phyloP scores from a whole-genome alignment of 345 rosid genomes.

The Streptanthus diversifolius region DNA sequence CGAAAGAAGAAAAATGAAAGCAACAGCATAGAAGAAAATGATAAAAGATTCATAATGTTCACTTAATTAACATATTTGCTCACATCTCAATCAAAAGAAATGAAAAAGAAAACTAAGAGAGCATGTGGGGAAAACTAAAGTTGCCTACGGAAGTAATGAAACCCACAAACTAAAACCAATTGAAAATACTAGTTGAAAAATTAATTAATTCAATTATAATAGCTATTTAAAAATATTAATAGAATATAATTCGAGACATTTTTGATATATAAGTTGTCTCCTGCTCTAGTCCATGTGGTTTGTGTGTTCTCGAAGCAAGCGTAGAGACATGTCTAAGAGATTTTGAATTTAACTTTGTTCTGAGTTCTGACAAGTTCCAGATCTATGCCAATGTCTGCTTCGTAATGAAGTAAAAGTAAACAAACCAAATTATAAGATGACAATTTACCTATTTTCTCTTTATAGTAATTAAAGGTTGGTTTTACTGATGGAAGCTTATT shows the following conservation, averaged over 20 bases:
- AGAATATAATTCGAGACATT: not conserved
- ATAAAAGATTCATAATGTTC: slow-evolving; percentile 5
- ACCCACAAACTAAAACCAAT: not conserved
- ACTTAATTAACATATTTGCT: slow-evolving; percentile 2
- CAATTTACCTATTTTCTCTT: not conserved
- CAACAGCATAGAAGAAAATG: slow-evolving; percentile 16
- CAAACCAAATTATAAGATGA: not conserved
- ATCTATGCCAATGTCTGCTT: not conserved
- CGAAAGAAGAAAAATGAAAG: slow-evolving; percentile 30
- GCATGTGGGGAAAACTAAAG: slow-evolving; percentile 1
- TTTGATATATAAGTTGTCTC: slow-evolving; percentile 1
- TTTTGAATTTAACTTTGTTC: not conserved
- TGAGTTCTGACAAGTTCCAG: not conserved
- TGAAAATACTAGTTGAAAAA: not conserved
- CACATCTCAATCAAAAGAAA: not conserved
- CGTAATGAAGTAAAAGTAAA: not conserved
- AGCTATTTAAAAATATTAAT: not conserved
- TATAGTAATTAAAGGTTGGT: not conserved
- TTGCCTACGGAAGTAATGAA: not conserved
- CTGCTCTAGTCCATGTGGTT: not conserved
- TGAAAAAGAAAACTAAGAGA: not conserved
- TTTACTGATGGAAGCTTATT: not conserved
- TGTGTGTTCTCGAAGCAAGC: slow-evolving; percentile 5
- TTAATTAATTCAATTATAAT: not conserved
- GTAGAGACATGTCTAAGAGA: not conserved